A percentile compares a stretch with the other conserved stretches of the same genome.
These are phyloP conservation scores for Aspergillus bridgeri DNA, from an alignment of 495 filamentous ascomycete species.

Conservation along the genomic window DNA sequence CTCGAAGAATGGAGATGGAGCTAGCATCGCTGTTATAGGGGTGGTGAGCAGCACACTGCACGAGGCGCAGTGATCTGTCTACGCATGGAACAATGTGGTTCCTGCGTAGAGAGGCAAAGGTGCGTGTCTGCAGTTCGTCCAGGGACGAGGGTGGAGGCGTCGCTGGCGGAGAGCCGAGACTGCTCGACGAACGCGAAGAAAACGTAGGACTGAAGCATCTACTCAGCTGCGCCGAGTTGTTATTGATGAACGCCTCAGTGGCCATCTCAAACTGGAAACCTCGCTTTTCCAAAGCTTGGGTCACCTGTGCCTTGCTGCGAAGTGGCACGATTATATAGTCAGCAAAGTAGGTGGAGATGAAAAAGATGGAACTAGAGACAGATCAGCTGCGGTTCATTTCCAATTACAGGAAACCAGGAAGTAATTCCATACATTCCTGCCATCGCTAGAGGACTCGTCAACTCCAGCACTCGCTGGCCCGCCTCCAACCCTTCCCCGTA, in stretches of 20 bases:
- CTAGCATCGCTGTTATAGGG: slow-evolving; percentile 43
- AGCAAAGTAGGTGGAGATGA: slow-evolving; percentile 96
- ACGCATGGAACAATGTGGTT: slow-evolving; percentile 71
- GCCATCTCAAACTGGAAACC: slow-evolving; percentile 83
- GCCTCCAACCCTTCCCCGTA: slow-evolving; percentile 86
- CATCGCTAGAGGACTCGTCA: slow-evolving; percentile 86
- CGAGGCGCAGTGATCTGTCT: slow-evolving; percentile 62
- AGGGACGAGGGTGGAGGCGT: slow-evolving; percentile 76
- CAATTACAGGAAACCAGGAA: not conserved
- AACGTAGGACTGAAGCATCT: slow-evolving; percentile 28
- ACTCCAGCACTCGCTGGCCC: slow-evolving; percentile 86
- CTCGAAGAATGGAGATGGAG: slow-evolving; percentile 44
- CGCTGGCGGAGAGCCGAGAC: slow-evolving; percentile 48
- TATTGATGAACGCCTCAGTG: slow-evolving; percentile 64
- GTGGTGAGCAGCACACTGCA: slow-evolving; percentile 77
- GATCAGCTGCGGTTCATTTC: slow-evolving; percentile 3
- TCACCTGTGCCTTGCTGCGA: slow-evolving; percentile 67
- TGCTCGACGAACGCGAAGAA: slow-evolving; percentile 25
- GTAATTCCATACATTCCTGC: slow-evolving; percentile 82
- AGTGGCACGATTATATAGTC: slow-evolving; percentile 93
- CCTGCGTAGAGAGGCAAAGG: slow-evolving; percentile 72
- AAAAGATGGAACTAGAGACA: slow-evolving; percentile 82
- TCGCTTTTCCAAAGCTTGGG: slow-evolving; percentile 68
- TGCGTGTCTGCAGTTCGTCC: slow-evolving; percentile 74
- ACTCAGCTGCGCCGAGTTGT: slow-evolving; percentile 19